Percentiles rank a stretch among this genome's conserved stretches.
Conservation (phyloP, 106 monocot genomes). For the Dendrobium huoshanense region DNA sequence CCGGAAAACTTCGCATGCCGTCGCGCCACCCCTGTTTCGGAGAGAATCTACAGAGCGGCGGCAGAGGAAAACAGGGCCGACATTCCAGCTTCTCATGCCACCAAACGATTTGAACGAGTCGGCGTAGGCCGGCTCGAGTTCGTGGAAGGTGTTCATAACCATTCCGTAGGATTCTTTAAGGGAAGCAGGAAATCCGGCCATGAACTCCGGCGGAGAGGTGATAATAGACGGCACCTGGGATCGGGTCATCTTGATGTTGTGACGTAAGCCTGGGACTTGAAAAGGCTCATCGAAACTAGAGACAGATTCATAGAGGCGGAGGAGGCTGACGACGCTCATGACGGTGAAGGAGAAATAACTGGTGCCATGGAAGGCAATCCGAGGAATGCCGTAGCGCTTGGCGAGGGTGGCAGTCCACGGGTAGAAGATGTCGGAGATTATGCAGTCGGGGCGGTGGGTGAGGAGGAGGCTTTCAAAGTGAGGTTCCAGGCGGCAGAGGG, state of each 20-base stretch:
- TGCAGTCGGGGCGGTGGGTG: constrained; percentile 16
- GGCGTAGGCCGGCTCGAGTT: constrained; percentile 19
- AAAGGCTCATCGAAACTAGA: constrained; percentile 6
- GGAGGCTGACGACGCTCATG: background rate
- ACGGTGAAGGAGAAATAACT: background rate
- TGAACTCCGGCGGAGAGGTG: background rate
- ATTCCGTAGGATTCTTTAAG: constrained; percentile 14
- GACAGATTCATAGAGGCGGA: background rate
- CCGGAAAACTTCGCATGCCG: background rate
- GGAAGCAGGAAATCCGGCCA: background rate
- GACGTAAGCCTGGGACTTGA: constrained; percentile 13
- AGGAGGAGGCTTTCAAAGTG: background rate
- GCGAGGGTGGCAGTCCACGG: constrained; percentile 21
- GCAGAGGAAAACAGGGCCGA: constrained; percentile 18
- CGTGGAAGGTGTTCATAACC: constrained; percentile 22
- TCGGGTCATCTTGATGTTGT: constrained; percentile 11
- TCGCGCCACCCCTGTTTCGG: background rate
- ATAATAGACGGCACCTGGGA: background rate
- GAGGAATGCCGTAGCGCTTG: constrained; percentile 11
- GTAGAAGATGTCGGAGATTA: constrained; percentile 26
- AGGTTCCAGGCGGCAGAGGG: constrained; percentile 4
- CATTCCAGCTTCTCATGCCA: background rate
- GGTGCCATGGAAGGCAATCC: constrained; percentile 23
- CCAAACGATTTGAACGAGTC: no score
- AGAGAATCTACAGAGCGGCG: background rate